Evolutionary conservation across 768 basidiomycete species (phyloP), one percentile per base, ranked within the genome.

Genomic region (Imleria badia): DNA sequence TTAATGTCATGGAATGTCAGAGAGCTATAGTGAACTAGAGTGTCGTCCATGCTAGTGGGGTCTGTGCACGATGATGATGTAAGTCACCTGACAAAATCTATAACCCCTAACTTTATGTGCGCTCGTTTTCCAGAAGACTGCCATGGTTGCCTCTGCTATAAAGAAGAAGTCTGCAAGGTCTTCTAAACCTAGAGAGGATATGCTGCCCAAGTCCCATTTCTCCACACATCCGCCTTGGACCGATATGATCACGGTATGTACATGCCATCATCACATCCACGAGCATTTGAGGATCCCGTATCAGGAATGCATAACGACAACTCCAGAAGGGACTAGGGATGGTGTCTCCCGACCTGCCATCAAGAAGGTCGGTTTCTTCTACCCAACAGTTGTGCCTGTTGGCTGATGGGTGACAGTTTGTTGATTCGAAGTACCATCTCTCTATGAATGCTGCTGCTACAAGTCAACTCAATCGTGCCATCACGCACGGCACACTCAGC

Each of bases 291-390:
- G 22, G 40, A 20, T 20, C 13, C 8, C 17, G 26, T 35, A 13
- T 50, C 57, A 92, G 90, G 89, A 91, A 72, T 89, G 87, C 65
- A 88, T 94, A 68, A 66, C 73, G 51, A 76, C 72, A 33, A 75
- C 85, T 67, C 82, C 81, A 60, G 85, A 86, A 39, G 87, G 89
- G 35, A 75, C 78, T 26, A 84, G 87, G 44, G 61, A 74, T 51
- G 91, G 91, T 55, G 91, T 91, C 36, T 93, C 91, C 14, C 81
- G 93, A 45, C 73, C 76, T 20, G 78, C 78, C 8, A 87, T 94
- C 72, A 95, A 94, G 84, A 91, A 90, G 81, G 86, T 89, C 8
- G 14, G 22, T 8, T 11, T 31, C 3, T 48, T 35, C 33, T 35
- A 10, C 49, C 26, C 33, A 26, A 23, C 6, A 9, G 35, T 7